Evolutionary conservation across 73 alveolate genomes (phyloP), one percentile per base, ranked within the genome.

Genomic region (Diophrys appendiculata): DNA sequence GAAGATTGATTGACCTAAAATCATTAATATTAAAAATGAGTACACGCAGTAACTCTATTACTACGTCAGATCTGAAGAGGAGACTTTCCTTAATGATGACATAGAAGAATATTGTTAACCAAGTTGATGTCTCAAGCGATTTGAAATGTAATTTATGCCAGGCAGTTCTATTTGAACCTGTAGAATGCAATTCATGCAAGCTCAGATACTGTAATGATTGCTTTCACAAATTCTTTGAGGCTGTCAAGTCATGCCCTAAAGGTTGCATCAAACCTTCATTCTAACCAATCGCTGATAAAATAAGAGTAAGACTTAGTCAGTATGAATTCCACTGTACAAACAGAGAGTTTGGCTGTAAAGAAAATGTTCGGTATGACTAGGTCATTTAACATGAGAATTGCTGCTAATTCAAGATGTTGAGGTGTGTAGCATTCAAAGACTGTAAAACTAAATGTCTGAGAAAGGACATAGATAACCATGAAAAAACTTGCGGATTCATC

Each of bases 161-260:
- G 78, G 31, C 78, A 23, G n/a, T 70, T 34, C 68, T 67, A 31
- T 70, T 70, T 67, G 68, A 70, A 2, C 78, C 78, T 27, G 65
- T 70, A 23, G 31, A 31, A 11, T 70, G 78, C 5, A 70, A 33
- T 67, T 23, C 64, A 11, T 70, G 78, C 2, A 26, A 33, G 3
- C 26, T 33, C 34, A 3, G 31, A 30, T 70, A 33, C 30, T 70
- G 67, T 14, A 67, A 70, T 13, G 78, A 70, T 8, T 70, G 78
- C 64, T 70, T 30, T 22, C 31, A 70, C 11, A 27, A 64, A 1
- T 70, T 70, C 30, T 23, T 30, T 33, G 68, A 70, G 33, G 65
- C 31, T 8, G 78, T 70, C 1, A 70, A 70, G 65, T 23, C 33
- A 35, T 70, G 78, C 34, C 78, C 78, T 23, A 26, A 33, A n/a